Evolutionary conservation across 768 basidiomycete genomes (phyloP), one percentile per base, ranked within the genome.

Genomic region (Xerocomellus intermedius): DNA sequence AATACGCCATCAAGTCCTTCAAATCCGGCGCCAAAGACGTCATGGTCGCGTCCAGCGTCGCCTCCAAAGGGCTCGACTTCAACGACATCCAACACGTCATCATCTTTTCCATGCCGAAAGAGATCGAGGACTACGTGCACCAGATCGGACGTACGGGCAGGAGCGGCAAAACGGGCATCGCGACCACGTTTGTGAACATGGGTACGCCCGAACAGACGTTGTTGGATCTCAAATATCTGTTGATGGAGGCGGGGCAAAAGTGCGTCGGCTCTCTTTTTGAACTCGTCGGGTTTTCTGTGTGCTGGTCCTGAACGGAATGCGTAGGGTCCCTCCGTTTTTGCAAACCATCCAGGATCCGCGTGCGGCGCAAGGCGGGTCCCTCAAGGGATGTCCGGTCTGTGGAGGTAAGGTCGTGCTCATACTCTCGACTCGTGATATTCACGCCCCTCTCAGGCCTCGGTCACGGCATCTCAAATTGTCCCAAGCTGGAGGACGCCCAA

Each of bases 101-200:
- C 73, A 98, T 98, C 58, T 99, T 95, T 71, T 87, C 91, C 30
- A 98, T 99, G 97, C 97, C 97, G 0, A 99, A 98, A 72, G 97
- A 99, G 76, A 99, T 99, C 59, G 97, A 99, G 73, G 97, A 99
- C 71, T 99, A 99, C 65, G 96, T 98, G 47, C 97, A 99, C 76
- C 96, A 99, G 73, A 98, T 98, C 61, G 97, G 97, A 26, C 89
- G 97, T 56, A 99, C 97, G 8, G 97, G 97, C 48, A 86, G 97
- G 62, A 94, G 91, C 61, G 97, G 97, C 21, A 98, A 98, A 72
- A 99, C 97, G 1, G 97, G 97, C 48, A 98, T 99, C 52, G 96
- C 97, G 32, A 99, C 97, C 33, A 95, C 97, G 35, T 99, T 99
- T 67, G 93, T 98, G 51, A 98, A 98, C 70, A 96, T 96, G 92